These are phyloP conservation scores for Monotropa hypopitys DNA, from an alignment of 179 eudicot genomes.

Conservation along the genomic window DNA sequence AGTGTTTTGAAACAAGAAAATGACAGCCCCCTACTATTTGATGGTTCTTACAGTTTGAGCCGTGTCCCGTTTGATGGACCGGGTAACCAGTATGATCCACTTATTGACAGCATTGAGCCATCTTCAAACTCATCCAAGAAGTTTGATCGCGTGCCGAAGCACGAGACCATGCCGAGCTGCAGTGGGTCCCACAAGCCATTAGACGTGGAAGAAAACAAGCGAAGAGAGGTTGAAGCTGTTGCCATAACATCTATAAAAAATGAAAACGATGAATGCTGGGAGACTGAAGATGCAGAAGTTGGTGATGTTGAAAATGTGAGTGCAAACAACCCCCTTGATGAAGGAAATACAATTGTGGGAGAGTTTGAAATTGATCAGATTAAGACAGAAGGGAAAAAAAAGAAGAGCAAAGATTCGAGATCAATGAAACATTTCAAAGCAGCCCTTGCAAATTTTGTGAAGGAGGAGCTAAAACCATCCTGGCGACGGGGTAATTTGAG, in stretches of 20 bases:
- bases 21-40: constrained; percentile 25
- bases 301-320: constrained; percentile 63
- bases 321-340: constrained; percentile 42
- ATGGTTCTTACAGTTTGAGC: constrained; percentile 29
- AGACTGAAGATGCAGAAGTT: constrained; percentile 86
- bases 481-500: constrained; percentile 99
- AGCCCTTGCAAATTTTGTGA: constrained; percentile 79
- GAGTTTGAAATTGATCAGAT: constrained; percentile 79
- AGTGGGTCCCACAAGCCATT: constrained; percentile 33
- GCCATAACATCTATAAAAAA: constrained; percentile 40
- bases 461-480: constrained; percentile 81
- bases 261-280: constrained; percentile 77
- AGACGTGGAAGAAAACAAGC: constrained; percentile 44
- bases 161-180: constrained; percentile 31
- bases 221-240: constrained; percentile 34
- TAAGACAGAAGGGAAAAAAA: constrained; percentile 34
- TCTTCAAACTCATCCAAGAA: constrained; percentile 43
- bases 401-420: constrained; percentile 66
- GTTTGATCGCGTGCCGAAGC: constrained; percentile 29
- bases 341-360: constrained; percentile 31
- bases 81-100: constrained; percentile 79
- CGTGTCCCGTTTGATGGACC: constrained; percentile 33
- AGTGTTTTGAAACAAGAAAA: constrained; percentile 34
- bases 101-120: constrained; percentile 87
- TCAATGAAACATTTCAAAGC: constrained; percentile 77